Evolutionary conservation across 441 rosid species (phyloP), one percentile per base, ranked within the genome.

Genomic region (Geranium incanum): DNA sequence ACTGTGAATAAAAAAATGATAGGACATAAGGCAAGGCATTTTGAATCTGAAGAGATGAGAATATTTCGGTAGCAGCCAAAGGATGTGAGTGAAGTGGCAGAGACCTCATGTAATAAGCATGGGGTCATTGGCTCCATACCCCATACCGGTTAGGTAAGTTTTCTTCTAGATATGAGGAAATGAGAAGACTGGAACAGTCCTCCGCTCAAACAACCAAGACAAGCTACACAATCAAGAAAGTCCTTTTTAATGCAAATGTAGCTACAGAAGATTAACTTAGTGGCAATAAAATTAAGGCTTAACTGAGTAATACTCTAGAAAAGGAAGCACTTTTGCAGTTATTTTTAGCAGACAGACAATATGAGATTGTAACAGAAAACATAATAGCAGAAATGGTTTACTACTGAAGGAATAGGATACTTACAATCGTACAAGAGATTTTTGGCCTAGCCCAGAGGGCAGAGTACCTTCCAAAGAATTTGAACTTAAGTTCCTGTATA

Each of bases 381-480:
- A 7, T 57, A 15, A 16, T 16, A 57, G 23, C 18, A 50, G 9
- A 57, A 57, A 57, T 7, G 0, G 63, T 18, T 57, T 16, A 16
- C 9, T 57, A 57, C 21, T 16, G 21, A 55, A 57, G 28, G 28
- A 18, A 57, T 15, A 16, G 21, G 19, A 19, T 59, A 87, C 98
- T 90, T 92, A 95, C 99, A 95, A 77, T 67, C 76, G 82, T 68
- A 72, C 80, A 68, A 95, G 97, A 76, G 93, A 82, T 73, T 84
- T 80, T 75, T 88, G 92, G 76, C 98, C 97, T 18, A 95, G 84
- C 68, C 90, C 96, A 37, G 80, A 43, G 37, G 99, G 98, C 75
- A 95, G 80, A 75, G 77, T 67, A 75, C 96, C 91, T 52, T 68
- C 90, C 78, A 95, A 84, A 69, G 92, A 80, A 76, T 95, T 95